Evolutionary conservation across 352 stramenopile genomes (phyloP).

Genomic region (Blastocystis sp.): DNA sequence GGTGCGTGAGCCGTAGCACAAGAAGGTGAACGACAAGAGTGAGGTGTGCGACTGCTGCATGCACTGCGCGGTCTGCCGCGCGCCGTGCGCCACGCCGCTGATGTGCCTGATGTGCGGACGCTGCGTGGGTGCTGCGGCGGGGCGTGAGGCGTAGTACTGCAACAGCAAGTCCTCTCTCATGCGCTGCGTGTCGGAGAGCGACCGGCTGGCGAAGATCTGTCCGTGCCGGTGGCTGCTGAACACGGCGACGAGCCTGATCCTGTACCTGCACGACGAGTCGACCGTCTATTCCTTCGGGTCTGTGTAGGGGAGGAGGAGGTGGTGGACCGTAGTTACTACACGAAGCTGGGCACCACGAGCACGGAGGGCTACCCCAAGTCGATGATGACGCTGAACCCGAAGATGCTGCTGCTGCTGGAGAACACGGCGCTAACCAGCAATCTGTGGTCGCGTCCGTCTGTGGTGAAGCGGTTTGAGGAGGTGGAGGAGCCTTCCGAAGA

Average conservation of each 20-base stretch:
- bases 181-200: not conserved
- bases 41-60: not conserved
- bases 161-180: not conserved
- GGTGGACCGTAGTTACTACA: not conserved
- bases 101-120: conserved; percentile 56
- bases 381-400: not conserved
- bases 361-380: not conserved
- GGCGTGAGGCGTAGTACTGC: conserved; percentile 31
- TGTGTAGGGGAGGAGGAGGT: not conserved
- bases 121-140: not conserved
- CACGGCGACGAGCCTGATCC: not conserved
- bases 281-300: conserved; percentile 5
- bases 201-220: not conserved
- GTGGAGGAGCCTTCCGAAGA: not conserved
- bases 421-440: not conserved
- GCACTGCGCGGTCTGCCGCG: not conserved
- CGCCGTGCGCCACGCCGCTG: not conserved
- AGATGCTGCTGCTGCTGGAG: conserved; percentile 3
- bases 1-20: conserved; percentile 18
- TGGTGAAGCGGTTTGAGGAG: not conserved
- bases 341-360: not conserved
- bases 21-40: not conserved
- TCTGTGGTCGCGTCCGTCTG: not conserved
- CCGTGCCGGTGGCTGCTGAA: not conserved
- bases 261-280: not conserved